Percentiles rank a stretch among this genome's conserved stretches.
phyloP scores from a whole-genome alignment of 2,329 filamentous ascomycete species.

The Dothideomycetidae sp. region DNA sequence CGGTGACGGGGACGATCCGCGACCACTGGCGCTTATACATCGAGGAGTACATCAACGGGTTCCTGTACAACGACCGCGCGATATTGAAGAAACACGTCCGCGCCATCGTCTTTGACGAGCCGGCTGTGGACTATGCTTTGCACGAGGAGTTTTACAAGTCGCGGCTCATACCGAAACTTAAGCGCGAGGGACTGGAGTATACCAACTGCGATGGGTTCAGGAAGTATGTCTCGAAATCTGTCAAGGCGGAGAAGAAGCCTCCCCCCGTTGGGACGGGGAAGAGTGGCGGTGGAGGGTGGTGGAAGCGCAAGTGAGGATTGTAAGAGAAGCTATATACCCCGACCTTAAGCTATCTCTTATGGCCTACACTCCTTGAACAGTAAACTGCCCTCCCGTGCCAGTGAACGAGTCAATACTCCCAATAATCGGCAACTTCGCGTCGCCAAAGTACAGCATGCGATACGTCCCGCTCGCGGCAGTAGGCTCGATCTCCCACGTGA shows the following conservation, averaged over 20 bases:
- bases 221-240: neutral
- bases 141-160: neutral
- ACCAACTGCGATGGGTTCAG: neutral
- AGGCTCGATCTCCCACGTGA: conserved; percentile 58
- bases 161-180: neutral
- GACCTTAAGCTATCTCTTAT: too few relatives aligned
- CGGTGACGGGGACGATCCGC: neutral
- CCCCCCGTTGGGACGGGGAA: too few relatives aligned
- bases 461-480: conserved; percentile 50
- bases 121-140: neutral
- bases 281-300: too few relatives aligned
- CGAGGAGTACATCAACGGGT: neutral
- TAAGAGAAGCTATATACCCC: too few relatives aligned
- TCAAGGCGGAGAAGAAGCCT: neutral
- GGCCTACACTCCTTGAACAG: too few relatives aligned
- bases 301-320: too few relatives aligned
- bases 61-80: neutral
- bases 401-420: neutral
- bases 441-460: conserved; percentile 64
- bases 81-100: neutral
- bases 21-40: neutral
- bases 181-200: neutral
- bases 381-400: neutral
- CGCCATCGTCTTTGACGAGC: neutral
- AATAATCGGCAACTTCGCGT: conserved; percentile 45